A percentile compares a stretch with the other conserved stretches of the same genome.
These are phyloP conservation scores for Vachellia collinsii DNA, from an alignment of 306 rosid species.

Conservation along the genomic window DNA sequence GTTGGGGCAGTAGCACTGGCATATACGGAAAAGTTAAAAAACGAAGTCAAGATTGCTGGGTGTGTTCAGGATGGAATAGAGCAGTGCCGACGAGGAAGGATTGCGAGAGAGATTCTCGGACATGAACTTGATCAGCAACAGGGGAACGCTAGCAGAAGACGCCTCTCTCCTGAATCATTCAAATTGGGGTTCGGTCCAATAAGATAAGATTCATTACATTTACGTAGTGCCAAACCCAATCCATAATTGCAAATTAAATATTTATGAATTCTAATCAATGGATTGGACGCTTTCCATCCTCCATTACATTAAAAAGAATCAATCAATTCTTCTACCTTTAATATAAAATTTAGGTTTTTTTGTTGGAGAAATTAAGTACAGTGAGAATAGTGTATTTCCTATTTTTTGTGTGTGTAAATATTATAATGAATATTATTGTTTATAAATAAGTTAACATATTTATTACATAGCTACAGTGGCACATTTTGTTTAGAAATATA, in stretches of 20 bases:
- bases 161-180: background rate
- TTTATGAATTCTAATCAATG: background rate
- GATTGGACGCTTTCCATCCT: too few species aligned
- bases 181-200: background rate
- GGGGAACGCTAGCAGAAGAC: background rate
- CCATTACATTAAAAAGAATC: too few species aligned
- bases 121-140: background rate
- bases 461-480: background rate
- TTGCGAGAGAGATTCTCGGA: background rate
- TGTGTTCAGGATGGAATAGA: conserved; percentile 11
- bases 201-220: background rate
- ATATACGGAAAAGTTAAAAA: background rate
- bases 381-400: too few species aligned
- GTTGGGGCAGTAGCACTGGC: conserved; percentile 12
- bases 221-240: background rate
- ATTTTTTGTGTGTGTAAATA: too few species aligned
- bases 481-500: background rate
- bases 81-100: background rate
- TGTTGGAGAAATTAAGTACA: too few species aligned
- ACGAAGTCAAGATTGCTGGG: background rate
- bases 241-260: background rate
- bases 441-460: background rate
- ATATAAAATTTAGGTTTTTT: too few species aligned
- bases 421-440: too few species aligned
- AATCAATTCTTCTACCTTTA: too few species aligned